A percentile compares a stretch with the other conserved stretches of the same genome.
Conservation (phyloP, 192 early-diverging fungal genomes). For the Coemansia sp. region DNA sequence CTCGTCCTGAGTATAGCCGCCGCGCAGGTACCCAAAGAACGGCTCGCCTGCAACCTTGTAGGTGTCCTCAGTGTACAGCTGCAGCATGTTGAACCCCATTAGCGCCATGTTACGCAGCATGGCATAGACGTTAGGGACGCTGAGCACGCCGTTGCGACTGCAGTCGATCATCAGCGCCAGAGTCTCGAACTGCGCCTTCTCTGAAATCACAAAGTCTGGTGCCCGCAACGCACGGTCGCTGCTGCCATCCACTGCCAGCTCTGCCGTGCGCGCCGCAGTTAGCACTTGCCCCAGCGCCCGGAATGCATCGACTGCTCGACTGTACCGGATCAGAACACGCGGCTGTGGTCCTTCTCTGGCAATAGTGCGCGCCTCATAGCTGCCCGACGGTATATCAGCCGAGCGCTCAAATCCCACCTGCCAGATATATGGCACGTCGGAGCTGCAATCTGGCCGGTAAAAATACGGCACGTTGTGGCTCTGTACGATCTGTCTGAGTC, state of each 20-base stretch:
- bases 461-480: slow-evolving; percentile 44
- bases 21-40: slow-evolving; percentile 73
- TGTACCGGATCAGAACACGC: slow-evolving; percentile 28
- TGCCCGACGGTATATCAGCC: slow-evolving; percentile 11
- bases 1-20: slow-evolving; percentile 74
- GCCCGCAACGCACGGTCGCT: slow-evolving; percentile 20
- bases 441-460: neutral
- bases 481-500: slow-evolving; percentile 33
- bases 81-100: slow-evolving; percentile 84
- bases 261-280: slow-evolving; percentile 56
- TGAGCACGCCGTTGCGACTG: slow-evolving; percentile 77
- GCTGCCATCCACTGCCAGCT: slow-evolving; percentile 25
- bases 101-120: slow-evolving; percentile 77
- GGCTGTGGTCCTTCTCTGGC: neutral
- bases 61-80: slow-evolving; percentile 90
- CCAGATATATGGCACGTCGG: slow-evolving; percentile 19
- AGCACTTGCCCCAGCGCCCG: slow-evolving; percentile 70
- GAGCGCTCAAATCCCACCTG: slow-evolving; percentile 34
- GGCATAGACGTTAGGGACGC: slow-evolving; percentile 61
- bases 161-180: slow-evolving; percentile 84
- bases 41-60: slow-evolving; percentile 71
- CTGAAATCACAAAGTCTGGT: slow-evolving; percentile 54
- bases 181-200: slow-evolving; percentile 70
- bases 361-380: slow-evolving; percentile 24
- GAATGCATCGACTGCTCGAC: slow-evolving; percentile 59